Evolutionary conservation across 768 basidiomycete genomes (phyloP).

Genomic region (Agaricus subrufescens): DNA sequence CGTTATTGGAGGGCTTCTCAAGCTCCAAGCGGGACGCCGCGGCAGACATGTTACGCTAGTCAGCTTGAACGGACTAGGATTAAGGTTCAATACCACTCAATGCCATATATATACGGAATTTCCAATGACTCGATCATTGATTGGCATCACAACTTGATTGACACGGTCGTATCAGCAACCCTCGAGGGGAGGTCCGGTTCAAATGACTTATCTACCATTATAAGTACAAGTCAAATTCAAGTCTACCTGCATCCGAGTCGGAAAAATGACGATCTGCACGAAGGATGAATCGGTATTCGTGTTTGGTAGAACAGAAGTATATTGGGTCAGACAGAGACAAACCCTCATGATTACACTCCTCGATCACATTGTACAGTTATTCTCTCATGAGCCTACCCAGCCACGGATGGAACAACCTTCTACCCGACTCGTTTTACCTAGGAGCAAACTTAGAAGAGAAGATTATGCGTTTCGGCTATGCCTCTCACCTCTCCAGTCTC

Average conservation of each 20-base stretch:
- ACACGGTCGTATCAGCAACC: no score
- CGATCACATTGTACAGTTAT: no score
- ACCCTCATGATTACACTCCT: no score
- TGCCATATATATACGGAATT: not conserved
- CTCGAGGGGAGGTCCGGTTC: no score
- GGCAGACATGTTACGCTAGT: constrained; percentile 21
- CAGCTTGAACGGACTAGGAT: not conserved
- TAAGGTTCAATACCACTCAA: not conserved
- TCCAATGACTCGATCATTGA: not conserved
- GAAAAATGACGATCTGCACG: no score
- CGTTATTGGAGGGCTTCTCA: not conserved
- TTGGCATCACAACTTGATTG: not conserved
- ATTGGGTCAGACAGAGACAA: no score
- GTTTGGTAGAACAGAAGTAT: no score
- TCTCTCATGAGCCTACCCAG: no score
- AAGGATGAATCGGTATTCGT: no score
- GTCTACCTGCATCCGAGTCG: not conserved
- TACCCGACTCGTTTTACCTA: constrained; percentile 1
- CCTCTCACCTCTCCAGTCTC: constrained; percentile 50
- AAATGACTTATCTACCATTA: no score
- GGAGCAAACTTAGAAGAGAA: not conserved
- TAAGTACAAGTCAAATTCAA: no score
- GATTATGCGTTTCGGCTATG: not conserved
- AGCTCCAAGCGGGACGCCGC: constrained; percentile 22
- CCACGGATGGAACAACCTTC: not conserved